Percentiles rank a stretch among this genome's conserved stretches.
Evolutionary conservation across 768 basidiomycete species (phyloP).

Genomic region (Suillus ampliporus): DNA sequence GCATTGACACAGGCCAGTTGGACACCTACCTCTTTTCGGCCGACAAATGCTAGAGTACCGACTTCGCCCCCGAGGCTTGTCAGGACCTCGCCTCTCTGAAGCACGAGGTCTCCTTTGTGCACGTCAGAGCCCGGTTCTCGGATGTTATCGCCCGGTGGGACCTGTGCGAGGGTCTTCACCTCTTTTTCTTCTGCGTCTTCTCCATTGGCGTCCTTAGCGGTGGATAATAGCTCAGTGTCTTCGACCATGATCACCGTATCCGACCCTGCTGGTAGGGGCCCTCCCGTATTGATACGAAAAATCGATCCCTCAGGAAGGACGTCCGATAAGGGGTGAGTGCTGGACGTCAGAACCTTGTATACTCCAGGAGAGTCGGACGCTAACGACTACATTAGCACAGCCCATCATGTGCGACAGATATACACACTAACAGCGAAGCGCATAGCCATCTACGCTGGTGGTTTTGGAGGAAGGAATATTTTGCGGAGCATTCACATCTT

Average conservation of each 20-base stretch:
- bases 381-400: conserved; percentile 30
- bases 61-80: conserved; percentile 78
- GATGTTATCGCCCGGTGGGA: conserved; percentile 72
- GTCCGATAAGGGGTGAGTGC: conserved; percentile 39
- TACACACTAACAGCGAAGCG: conserved; percentile 61
- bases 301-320: conserved; percentile 51
- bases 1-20: neutral
- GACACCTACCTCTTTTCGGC: conserved; percentile 62
- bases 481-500: conserved; percentile 69
- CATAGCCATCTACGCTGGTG: conserved; percentile 91
- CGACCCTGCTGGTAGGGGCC: conserved; percentile 73
- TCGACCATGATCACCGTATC: conserved; percentile 93
- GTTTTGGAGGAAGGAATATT: conserved; percentile 69
- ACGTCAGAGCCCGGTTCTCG: conserved; percentile 79
- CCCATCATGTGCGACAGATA: neutral
- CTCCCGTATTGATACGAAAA: conserved; percentile 84
- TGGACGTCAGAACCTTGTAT: conserved; percentile 70
- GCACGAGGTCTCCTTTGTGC: conserved; percentile 64
- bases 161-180: conserved; percentile 68
- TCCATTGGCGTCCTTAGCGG: conserved; percentile 43
- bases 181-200: conserved; percentile 68
- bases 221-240: conserved; percentile 79
- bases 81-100: conserved; percentile 66
- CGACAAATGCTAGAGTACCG: conserved; percentile 82
- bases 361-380: conserved; percentile 67